Evolutionary conservation across 768 basidiomycete genomes (phyloP).

Genomic region (Leucocoprinus sp.): DNA sequence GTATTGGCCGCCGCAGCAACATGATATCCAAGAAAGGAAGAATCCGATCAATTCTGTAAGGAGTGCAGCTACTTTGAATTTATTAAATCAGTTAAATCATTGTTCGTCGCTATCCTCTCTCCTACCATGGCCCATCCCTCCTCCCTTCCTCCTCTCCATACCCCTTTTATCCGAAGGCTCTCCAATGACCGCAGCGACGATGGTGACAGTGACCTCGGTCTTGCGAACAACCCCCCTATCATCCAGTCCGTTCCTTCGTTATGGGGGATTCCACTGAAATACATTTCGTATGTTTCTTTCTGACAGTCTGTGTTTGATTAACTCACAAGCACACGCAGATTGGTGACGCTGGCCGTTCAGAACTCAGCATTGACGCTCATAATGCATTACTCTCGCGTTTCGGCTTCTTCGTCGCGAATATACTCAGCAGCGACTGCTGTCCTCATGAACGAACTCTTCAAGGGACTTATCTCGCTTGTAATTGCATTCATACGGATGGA

Average conservation of each 20-base stretch:
- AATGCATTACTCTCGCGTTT: constrained; percentile 94
- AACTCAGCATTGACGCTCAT: constrained; percentile 87
- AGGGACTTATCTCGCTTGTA: constrained; percentile 77
- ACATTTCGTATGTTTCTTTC: constrained; percentile 53
- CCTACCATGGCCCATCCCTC: constrained; percentile 7
- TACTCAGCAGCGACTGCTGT: constrained; percentile 96
- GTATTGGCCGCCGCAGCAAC: constrained; percentile 8
- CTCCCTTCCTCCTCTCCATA: constrained; percentile 6
- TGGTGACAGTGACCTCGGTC: background rate
- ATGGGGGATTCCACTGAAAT: constrained; percentile 72
- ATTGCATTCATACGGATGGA: constrained; percentile 74
- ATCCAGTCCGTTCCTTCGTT: constrained; percentile 36
- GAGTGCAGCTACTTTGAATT: background rate
- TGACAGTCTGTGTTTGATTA: background rate
- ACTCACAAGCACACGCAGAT: constrained; percentile 30
- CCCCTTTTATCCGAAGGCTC: background rate
- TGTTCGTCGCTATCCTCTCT: background rate
- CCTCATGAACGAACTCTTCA: constrained; percentile 88
- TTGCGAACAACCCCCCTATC: constrained; percentile 2
- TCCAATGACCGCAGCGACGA: constrained; percentile 1
- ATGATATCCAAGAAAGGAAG: background rate
- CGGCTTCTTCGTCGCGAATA: constrained; percentile 59
- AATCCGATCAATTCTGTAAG: background rate
- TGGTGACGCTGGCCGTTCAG: constrained; percentile 83
- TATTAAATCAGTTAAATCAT: background rate